Evolutionary conservation across 176 grass and related monocot genomes (phyloP), one percentile per base, ranked within the genome.

Genomic region (Urochloa ruziziensis): DNA sequence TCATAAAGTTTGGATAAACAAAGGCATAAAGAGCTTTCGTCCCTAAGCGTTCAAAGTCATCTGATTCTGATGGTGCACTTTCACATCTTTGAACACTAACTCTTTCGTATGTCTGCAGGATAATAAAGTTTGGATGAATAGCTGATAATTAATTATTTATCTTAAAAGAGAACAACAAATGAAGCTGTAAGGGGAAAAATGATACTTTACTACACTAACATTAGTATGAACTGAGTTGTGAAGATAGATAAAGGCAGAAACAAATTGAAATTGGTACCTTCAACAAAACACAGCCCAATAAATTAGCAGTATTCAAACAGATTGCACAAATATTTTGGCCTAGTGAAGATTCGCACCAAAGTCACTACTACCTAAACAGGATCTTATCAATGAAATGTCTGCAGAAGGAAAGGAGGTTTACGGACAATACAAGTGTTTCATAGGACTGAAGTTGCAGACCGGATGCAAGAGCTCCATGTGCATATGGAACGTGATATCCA

Each of bases 401-500:
- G 42, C 28, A 46, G 43, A 62, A 68, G 58, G 39, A 66, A 69
- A 78, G 21, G 54, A 59, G 47, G 28, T 82, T 91, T 84, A 63
- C 4, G 59, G 62, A 82, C 69, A 78, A 80, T 95, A 95, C 91
- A 83, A 85, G 74, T 70, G 92, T 95, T 83, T 93, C 89, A 2
- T 98, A 98, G 66, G 91, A 98, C 48, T 94, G 86, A 81, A 98
- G 92, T 77, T 93, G 71, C 83, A 98, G 93, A 65, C 93, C 87
- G 43, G 96, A 98, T 74, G 93, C 96, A 90, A 98, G 91, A 69
- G 61, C 83, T 56, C 91, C 91, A 83, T 98, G 96, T 62, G 93
- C 96, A 81, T 95, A 95, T 74, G 96, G 96, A 77, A 98, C 93
- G 80, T 98, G 96, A 92, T 98, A 98, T 46, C 93, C 96, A 65